A percentile compares a stretch with the other conserved stretches of the same genome.
Conservation (phyloP, 352 stramenopile species). For the Elongisporangium undulatum region DNA sequence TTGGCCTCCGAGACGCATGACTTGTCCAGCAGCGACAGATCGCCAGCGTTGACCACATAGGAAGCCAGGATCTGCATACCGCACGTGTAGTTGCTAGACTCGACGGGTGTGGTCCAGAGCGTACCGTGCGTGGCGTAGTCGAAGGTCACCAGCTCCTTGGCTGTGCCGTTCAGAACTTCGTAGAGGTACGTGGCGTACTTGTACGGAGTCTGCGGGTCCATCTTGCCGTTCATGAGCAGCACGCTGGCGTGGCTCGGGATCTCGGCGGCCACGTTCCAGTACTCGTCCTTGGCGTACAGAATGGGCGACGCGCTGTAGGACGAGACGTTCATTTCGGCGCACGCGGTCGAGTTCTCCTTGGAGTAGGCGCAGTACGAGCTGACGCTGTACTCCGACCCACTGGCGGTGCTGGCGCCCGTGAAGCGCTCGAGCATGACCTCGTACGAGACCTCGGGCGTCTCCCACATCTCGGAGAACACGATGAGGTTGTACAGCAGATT, state of each 20-base stretch:
- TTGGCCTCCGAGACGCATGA: constrained; percentile 35
- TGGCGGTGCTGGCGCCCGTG: constrained; percentile 15
- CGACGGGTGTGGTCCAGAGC: constrained; percentile 25
- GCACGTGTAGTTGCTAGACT: constrained; percentile 22
- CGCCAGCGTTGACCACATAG: constrained; percentile 28
- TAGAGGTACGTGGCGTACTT: constrained; percentile 43
- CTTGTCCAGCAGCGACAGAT: constrained; percentile 34
- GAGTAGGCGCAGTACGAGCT: constrained; percentile 51
- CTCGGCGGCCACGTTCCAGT: constrained; percentile 37
- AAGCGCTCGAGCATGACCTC: constrained; percentile 17
- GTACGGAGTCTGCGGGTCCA: constrained; percentile 46
- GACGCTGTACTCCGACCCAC: constrained; percentile 14
- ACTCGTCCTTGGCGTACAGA: constrained; percentile 39
- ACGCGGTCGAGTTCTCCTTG: constrained; percentile 31
- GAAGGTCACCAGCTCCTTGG: constrained; percentile 48
- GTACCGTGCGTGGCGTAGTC: constrained; percentile 30
- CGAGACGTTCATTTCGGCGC: constrained; percentile 8
- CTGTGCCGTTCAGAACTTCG: constrained; percentile 18
- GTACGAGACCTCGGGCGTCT: constrained; percentile 17
- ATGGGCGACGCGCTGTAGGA: constrained; percentile 14
- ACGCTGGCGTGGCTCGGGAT: constrained; percentile 36
- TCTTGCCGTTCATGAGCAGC: constrained; percentile 37
- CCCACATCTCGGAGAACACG: constrained; percentile 53
- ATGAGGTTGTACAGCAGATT: constrained; percentile 45
- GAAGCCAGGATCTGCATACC: constrained; percentile 38